Evolutionary conservation across 140 eudicot species (phyloP).

Genomic region (Cichorium intybus): DNA sequence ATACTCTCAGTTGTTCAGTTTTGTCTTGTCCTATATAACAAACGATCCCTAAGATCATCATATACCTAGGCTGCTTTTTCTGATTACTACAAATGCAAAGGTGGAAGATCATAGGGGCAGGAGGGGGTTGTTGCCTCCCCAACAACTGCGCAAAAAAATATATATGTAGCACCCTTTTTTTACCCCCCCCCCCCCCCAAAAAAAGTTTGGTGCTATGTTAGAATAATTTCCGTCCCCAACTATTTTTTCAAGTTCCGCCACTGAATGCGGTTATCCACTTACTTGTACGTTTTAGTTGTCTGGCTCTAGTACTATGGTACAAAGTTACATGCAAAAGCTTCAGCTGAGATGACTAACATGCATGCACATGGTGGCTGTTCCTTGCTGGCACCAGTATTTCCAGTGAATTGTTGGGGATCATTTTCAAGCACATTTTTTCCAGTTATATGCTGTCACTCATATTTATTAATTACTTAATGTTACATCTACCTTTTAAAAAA

Average conservation of each 20-base stretch:
- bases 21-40: too few species aligned
- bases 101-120: too few species aligned
- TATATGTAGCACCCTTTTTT: too few species aligned
- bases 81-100: slow-evolving; percentile 16
- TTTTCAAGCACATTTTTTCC: neutral
- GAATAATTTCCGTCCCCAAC: too few species aligned
- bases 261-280: slow-evolving; percentile 16
- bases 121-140: too few species aligned
- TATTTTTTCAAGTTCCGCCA: too few species aligned
- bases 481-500: slow-evolving; percentile 1
- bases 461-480: neutral
- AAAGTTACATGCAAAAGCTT: slow-evolving; percentile 9
- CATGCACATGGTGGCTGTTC: neutral
- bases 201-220: too few species aligned
- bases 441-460: slow-evolving; percentile 6
- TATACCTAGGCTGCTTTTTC: neutral
- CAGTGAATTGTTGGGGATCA: slow-evolving; percentile 3
- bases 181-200: too few species aligned
- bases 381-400: neutral
- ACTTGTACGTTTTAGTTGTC: slow-evolving; percentile 8
- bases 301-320: slow-evolving; percentile 13
- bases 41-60: too few species aligned
- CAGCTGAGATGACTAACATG: slow-evolving; percentile 1
- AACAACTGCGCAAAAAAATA: too few species aligned
- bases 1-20: too few species aligned